Evolutionary conservation across 345 rosid genomes (phyloP), one percentile per base, ranked within the genome.

Genomic region (Noccaea caerulescens): DNA sequence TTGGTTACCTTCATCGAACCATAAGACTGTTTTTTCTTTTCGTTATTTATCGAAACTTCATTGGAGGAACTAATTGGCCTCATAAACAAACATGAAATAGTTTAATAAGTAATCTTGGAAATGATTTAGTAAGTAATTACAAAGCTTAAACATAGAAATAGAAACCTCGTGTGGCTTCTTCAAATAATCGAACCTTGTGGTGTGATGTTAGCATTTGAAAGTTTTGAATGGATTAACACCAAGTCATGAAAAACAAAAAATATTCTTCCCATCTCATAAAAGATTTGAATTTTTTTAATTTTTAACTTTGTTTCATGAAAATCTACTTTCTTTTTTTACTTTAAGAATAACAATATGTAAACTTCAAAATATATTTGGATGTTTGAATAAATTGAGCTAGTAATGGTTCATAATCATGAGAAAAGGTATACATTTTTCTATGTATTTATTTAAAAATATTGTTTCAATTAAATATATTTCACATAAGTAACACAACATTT

Each of bases 31-130:
- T 27, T 27, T 27, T 27, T 27, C 30, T 27, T 27, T 27, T 27
- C 30, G 30, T 27, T 27, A 27, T 27, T 27, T 27, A 27, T 27
- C 30, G 30, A 27, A 27, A 27, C 30, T 27, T 2, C 14, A 62
- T 27, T 66, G 60, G 32, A 66, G n/a, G 39, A 67, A 32, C 51
- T 54, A 32, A 41, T 54, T 43, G 34, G 23, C 8, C 42, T 56
- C 23, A 5, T 12, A 68, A 56, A 58, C 72, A 55, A 67, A 32
- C 44, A 16, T 16, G 18, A 16, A 16, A 16, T 16, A 16, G 18
- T 16, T 16, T 16, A 16, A 16, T 16, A 16, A 16, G 18, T 16
- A 13, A 34, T 3, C 25, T 55, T 43, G 36, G 63, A 56, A 3
- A 14, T 63, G 13, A 44, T 62, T 12, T 30, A 43, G 7, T 59